Percentiles rank a stretch among this genome's conserved stretches.
Evolutionary conservation across 345 rosid species (phyloP).

Genomic region (Theobroma cacao): DNA sequence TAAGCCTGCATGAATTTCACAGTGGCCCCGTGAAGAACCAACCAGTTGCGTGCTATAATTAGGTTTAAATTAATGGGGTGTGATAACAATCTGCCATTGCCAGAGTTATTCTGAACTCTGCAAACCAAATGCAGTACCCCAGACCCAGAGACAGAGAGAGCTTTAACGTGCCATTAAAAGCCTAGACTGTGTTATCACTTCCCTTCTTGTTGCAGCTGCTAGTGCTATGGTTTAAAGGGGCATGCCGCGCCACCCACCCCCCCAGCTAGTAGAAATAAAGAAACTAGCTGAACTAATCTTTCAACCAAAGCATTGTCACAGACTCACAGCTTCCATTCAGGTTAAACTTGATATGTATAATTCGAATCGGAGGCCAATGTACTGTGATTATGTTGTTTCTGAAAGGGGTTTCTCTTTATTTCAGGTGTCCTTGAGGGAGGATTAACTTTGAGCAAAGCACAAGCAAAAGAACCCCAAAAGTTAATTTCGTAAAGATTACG

Average conservation of each 20-base stretch:
- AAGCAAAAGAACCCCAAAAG: background rate
- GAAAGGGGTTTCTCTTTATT: background rate
- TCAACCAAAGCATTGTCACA: background rate
- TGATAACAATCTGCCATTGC: background rate
- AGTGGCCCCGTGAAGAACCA: slow-evolving; percentile 7
- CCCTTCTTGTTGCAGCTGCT: background rate
- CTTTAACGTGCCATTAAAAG: slow-evolving; percentile 8
- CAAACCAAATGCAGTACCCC: background rate
- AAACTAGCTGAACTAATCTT: background rate
- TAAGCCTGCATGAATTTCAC: slow-evolving; percentile 11
- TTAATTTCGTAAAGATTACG: background rate
- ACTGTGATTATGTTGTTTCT: background rate
- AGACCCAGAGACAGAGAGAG: background rate
- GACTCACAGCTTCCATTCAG: too few relatives aligned
- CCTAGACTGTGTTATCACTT: background rate
- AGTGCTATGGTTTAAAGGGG: background rate
- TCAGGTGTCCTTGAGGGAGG: background rate
- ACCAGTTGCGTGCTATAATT: background rate
- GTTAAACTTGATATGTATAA: too few relatives aligned
- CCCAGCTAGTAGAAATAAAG: background rate
- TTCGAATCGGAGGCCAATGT: too few relatives aligned
- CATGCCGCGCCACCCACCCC: too few relatives aligned
- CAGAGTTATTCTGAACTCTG: background rate
- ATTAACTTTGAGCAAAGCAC: background rate
- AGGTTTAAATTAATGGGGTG: slow-evolving; percentile 6